A percentile compares a stretch with the other conserved stretches of the same genome.
Evolutionary conservation across 768 basidiomycete species (phyloP).

Genomic region (Rhizopogon vinicolor): DNA sequence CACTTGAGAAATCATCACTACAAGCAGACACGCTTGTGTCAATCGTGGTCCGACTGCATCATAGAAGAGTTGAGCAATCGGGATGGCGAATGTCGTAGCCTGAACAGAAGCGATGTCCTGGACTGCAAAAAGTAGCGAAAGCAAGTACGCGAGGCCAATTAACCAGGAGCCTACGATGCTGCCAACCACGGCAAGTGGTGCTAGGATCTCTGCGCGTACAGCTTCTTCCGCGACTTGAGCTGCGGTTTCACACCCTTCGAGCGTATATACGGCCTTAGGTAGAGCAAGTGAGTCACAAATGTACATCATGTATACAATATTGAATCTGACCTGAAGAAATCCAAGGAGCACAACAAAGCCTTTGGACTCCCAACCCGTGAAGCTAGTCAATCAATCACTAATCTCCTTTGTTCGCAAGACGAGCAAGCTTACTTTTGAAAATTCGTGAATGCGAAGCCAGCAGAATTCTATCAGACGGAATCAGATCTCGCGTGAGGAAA

Average conservation of each 20-base stretch:
- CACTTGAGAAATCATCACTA: slow-evolving; percentile 46
- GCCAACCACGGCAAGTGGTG: slow-evolving; percentile 52
- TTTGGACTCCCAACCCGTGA: slow-evolving; percentile 49
- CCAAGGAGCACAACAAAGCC: slow-evolving; percentile 57
- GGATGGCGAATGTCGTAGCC: slow-evolving; percentile 48
- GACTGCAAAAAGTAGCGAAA: slow-evolving; percentile 53
- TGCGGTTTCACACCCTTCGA: slow-evolving; percentile 59
- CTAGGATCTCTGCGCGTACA: slow-evolving; percentile 48
- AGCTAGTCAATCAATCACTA: slow-evolving; percentile 26
- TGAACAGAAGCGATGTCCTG: slow-evolving; percentile 48
- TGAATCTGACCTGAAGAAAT: slow-evolving; percentile 38
- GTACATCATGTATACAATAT: neutral
- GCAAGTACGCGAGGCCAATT: slow-evolving; percentile 53
- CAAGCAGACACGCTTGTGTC: slow-evolving; percentile 45
- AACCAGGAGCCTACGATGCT: slow-evolving; percentile 55
- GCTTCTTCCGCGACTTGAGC: slow-evolving; percentile 64
- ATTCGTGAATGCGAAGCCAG: slow-evolving; percentile 50
- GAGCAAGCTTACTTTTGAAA: slow-evolving; percentile 41
- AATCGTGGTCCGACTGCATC: slow-evolving; percentile 46
- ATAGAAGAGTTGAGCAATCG: slow-evolving; percentile 54
- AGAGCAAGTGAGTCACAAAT: neutral
- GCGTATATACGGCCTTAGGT: slow-evolving; percentile 57
- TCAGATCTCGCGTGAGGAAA: neutral
- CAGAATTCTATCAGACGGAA: slow-evolving; percentile 38
- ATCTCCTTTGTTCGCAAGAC: neutral